Evolutionary conservation across 2,329 filamentous ascomycete genomes (phyloP), one percentile per base, ranked within the genome.

Genomic region (Scopulariopsis brevicaulis): DNA sequence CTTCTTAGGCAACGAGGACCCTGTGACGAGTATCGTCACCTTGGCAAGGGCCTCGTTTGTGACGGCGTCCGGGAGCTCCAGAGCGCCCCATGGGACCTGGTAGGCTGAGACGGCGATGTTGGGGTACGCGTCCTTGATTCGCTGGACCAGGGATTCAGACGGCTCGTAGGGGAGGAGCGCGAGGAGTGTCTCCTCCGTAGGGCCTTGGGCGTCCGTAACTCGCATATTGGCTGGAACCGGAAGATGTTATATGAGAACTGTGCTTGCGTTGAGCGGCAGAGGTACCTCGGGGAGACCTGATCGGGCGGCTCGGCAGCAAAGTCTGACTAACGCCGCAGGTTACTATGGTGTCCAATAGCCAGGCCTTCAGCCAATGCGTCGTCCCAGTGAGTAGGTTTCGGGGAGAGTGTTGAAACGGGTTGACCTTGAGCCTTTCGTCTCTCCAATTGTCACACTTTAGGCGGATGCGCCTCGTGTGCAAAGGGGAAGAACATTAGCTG

Each of bases 11-110:
- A 82, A 65, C 6, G 68, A 63, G 2, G 67, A 67, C 10, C 73
- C 70, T 0, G 77, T 75, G 34, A 80, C 59, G 20, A 79, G 65
- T 6, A 82, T 65, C 0, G 79, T 82, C n/a, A 75, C 74, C 11
- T 74, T 68, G 28, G 70, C 66, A 76, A 77, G 81, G 25, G 75
- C 72, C 4, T 73, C 64, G 1, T 67, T 65, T 0, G 69, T 61
- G 7, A 72, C 63, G 0, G 65, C 61, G 1, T 60, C 61, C 0
- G 60, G 55, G 1, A 67, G 56, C 46, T 62, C 61, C 58, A 65
- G 65, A 6, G 66, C 61, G 20, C 67, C 64, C 66, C 69, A 72
- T 4, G 60, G 59, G 3, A 66, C 62, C 18, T 68, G 57, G 14
- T 66, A 64, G 35, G 65, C 64, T 18, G 69, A 64, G 8, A 80